These are phyloP conservation scores for Bipolaris cookei DNA, from an alignment of 2,329 filamentous ascomycete species.

Conservation along the genomic window DNA sequence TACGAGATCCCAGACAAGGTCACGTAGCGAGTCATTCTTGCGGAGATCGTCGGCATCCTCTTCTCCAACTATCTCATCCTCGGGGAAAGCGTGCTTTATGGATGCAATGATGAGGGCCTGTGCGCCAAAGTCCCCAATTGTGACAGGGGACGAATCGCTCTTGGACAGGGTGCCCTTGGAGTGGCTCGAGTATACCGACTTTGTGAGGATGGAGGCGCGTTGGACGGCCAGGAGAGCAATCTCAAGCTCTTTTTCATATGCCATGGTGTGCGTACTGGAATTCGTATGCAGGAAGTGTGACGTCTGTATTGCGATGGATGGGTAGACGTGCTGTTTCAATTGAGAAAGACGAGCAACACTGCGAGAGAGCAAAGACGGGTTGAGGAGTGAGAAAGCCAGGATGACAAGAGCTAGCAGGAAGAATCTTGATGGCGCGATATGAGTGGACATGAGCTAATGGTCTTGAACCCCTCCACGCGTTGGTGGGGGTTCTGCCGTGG, in stretches of 20 bases:
- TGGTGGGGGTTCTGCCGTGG: conserved; percentile 22
- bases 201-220: conserved; percentile 76
- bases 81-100: conserved; percentile 85
- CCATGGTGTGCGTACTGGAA: conserved; percentile 42
- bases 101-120: conserved; percentile 95
- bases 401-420: conserved; percentile 41
- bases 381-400: conserved; percentile 42
- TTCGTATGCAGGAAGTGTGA: conserved; percentile 16
- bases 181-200: conserved; percentile 82
- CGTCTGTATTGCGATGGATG: conserved; percentile 29
- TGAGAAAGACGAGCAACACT: conserved; percentile 38
- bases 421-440: conserved; percentile 37
- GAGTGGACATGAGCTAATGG: conserved; percentile 33
- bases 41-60: conserved; percentile 87
- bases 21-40: conserved; percentile 70
- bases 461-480: conserved; percentile 21
- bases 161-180: conserved; percentile 94
- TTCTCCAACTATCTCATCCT: conserved; percentile 91
- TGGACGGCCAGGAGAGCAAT: conserved; percentile 89
- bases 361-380: conserved; percentile 37
- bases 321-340: conserved; percentile 40
- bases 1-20: conserved; percentile 86
- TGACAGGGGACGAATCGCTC: conserved; percentile 94
- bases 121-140: conserved; percentile 96
- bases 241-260: conserved; percentile 77